phyloP scores from a whole-genome alignment of 805 yeast species.

The Sungouiozyma ichnusensis region DNA sequence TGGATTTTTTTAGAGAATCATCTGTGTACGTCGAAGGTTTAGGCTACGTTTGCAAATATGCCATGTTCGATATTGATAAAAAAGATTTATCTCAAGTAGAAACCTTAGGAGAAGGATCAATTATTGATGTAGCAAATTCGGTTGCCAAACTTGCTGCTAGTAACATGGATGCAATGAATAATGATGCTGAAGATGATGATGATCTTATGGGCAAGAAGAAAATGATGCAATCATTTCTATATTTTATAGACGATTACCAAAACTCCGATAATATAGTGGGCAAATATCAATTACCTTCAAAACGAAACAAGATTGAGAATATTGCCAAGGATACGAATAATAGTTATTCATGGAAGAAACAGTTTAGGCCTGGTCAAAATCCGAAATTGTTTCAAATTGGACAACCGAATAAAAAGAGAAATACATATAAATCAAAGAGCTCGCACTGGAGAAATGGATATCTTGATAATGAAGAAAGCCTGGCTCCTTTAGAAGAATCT shows the following conservation, averaged over 20 bases:
- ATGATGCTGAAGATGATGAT: constrained; percentile 7
- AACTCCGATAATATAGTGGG: constrained; percentile 31
- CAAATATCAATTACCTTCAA: constrained; percentile 22
- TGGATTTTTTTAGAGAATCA: constrained; percentile 85
- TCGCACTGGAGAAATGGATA: not conserved
- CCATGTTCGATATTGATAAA: constrained; percentile 74
- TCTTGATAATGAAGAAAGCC: not conserved
- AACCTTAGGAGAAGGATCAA: not conserved
- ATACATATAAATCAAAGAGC: not conserved
- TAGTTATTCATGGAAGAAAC: constrained; percentile 28
- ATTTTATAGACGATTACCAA: constrained; percentile 79
- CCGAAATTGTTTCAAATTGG: constrained; percentile 15
- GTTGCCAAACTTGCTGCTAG: constrained; percentile 6
- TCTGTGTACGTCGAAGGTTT: constrained; percentile 88
- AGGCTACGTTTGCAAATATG: constrained; percentile 90
- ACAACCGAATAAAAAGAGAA: not conserved
- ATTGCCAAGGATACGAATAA: constrained; percentile 8
- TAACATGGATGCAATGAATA: constrained; percentile 1
- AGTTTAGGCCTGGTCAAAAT: constrained; percentile 24
- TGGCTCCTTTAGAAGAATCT: constrained; percentile 4
- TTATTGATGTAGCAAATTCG: not conserved
- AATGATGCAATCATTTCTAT: constrained; percentile 84
- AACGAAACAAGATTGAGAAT: not conserved
- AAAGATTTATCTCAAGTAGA: constrained; percentile 24
- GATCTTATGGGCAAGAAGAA: constrained; percentile 48